Evolutionary conservation across 331 rosid genomes (phyloP).

Genomic region (Arachis monticola): DNA sequence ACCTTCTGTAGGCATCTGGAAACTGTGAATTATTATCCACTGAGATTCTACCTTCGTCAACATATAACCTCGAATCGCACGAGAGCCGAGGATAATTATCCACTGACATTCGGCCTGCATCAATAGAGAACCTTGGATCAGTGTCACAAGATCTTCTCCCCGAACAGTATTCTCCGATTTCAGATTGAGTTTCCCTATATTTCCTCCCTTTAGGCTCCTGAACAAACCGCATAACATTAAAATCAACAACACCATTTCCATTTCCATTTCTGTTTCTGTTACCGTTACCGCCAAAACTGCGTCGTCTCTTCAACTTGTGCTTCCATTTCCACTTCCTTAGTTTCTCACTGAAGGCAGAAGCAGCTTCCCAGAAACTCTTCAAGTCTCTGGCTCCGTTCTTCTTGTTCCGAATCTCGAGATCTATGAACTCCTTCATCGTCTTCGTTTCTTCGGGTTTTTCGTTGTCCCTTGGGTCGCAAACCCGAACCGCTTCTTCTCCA

Average conservation of each 20-base stretch:
- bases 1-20: too few species aligned
- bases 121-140: slow-evolving; percentile 68
- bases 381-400: slow-evolving; percentile 63
- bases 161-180: slow-evolving; percentile 65
- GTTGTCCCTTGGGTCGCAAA: slow-evolving; percentile 34
- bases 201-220: slow-evolving; percentile 38
- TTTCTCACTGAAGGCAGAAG: slow-evolving; percentile 59
- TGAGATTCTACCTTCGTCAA: slow-evolving; percentile 54
- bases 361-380: slow-evolving; percentile 61
- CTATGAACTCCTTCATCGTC: slow-evolving; percentile 87
- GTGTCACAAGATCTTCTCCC: slow-evolving; percentile 83
- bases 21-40: too few species aligned
- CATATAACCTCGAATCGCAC: not conserved
- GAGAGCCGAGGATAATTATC: not conserved
- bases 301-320: slow-evolving; percentile 55
- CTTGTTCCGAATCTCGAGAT: slow-evolving; percentile 69
- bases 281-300: not conserved
- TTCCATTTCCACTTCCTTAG: slow-evolving; percentile 70
- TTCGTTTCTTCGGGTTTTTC: slow-evolving; percentile 53
- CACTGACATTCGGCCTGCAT: slow-evolving; percentile 31
- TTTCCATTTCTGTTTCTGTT: not conserved
- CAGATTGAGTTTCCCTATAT: slow-evolving; percentile 75
- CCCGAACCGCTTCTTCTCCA: slow-evolving; percentile 54
- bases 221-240: too few species aligned
- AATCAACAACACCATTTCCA: not conserved